A percentile compares a stretch with the other conserved stretches of the same genome.
phyloP scores from a whole-genome alignment of 164 flowering plant species.

The Dillenia turbinata region DNA sequence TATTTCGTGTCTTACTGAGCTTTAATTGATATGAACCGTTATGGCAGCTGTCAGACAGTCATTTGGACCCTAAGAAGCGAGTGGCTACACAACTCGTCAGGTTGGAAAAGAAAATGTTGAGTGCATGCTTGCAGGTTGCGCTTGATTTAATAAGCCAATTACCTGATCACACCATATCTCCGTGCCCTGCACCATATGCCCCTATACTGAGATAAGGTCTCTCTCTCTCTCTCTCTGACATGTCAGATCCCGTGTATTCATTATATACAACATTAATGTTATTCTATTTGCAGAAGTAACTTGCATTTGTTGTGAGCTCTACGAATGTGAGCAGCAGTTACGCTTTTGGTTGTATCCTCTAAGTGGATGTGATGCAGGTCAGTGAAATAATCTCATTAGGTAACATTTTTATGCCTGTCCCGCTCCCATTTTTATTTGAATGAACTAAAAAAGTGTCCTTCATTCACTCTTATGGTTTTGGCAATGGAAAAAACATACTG shows the following conservation, averaged over 20 bases:
- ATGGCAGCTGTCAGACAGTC: constrained; percentile 34
- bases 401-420: background rate
- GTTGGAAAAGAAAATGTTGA: constrained; percentile 85
- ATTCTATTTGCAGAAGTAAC: constrained; percentile 6
- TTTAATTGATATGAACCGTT: constrained; percentile 1
- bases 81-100: constrained; percentile 91
- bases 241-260: background rate
- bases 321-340: background rate
- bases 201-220: constrained; percentile 57
- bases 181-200: constrained; percentile 97
- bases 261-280: background rate
- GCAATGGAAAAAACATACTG: too few relatives aligned
- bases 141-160: constrained; percentile 60
- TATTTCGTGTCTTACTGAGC: constrained; percentile 1
- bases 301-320: background rate
- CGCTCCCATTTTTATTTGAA: background rate
- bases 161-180: constrained; percentile 79
- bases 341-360: constrained; percentile 1
- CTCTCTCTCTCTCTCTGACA: constrained; percentile 6
- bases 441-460: too few relatives aligned
- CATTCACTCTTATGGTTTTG: too few relatives aligned
- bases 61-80: constrained; percentile 65
- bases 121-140: constrained; percentile 66
- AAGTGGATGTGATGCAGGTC: constrained; percentile 8
- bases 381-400: background rate